Conservation (phyloP, 441 rosid species). For the Adansonia madagascariensis region DNA sequence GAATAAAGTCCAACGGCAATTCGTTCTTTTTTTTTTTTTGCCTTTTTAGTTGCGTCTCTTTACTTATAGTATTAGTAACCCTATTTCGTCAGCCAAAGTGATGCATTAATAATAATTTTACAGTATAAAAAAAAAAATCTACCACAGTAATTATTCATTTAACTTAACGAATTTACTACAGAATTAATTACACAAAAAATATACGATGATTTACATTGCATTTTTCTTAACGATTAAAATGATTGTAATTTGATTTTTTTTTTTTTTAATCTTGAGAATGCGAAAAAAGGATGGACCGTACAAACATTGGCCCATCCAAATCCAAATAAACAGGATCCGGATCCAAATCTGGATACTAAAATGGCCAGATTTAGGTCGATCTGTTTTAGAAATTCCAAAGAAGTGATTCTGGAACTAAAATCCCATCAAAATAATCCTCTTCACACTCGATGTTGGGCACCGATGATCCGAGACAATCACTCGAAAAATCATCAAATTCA, state of each 20-base stretch:
- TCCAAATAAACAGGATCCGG: background rate
- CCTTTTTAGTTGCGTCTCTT: too few relatives aligned
- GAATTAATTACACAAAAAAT: background rate
- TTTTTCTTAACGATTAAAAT: constrained; percentile 31
- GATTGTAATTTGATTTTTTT: background rate
- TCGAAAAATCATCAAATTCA: constrained; percentile 46
- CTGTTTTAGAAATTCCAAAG: constrained; percentile 42
- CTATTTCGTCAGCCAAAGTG: background rate
- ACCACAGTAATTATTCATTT: background rate
- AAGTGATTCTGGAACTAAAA: constrained; percentile 18
- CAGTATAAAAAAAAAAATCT: background rate
- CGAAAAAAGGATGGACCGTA: background rate
- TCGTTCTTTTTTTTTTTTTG: too few relatives aligned
- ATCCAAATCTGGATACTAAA: constrained; percentile 16
- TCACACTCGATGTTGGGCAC: constrained; percentile 32
- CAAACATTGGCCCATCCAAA: background rate
- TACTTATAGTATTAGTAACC: background rate
- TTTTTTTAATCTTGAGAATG: background rate
- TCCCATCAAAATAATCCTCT: constrained; percentile 28
- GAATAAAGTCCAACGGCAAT: background rate
- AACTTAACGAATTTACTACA: background rate
- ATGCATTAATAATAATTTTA: background rate
- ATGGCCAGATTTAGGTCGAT: constrained; percentile 7
- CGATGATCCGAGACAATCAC: constrained; percentile 28
- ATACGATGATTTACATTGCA: background rate